These are phyloP conservation scores for Firmiana major DNA, from an alignment of 345 rosid species.

Conservation along the genomic window DNA sequence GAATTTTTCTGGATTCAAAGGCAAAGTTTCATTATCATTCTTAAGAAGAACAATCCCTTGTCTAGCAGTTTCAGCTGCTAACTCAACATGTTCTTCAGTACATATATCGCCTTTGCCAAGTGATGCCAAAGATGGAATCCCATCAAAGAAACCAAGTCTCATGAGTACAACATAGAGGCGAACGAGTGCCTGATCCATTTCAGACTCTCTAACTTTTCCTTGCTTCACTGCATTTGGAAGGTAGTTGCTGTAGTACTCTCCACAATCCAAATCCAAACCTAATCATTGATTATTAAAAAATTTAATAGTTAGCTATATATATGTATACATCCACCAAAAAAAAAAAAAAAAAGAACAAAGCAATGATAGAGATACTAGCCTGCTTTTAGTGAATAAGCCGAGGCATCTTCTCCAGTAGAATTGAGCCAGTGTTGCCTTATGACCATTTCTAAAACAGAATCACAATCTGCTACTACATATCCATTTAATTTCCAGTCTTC, in stretches of 20 bases:
- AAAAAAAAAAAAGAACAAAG: too few species aligned
- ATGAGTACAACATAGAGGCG: constrained; percentile 33
- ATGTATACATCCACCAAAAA: too few species aligned
- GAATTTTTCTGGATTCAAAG: constrained; percentile 6
- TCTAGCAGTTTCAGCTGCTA: constrained; percentile 42
- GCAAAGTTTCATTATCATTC: constrained; percentile 25
- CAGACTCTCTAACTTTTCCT: constrained; percentile 35
- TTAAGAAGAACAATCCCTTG: constrained; percentile 47
- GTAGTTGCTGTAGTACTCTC: constrained; percentile 22
- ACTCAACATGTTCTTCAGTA: constrained; percentile 15
- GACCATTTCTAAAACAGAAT: constrained; percentile 37
- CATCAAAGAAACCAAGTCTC: constrained; percentile 51
- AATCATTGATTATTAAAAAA: too few species aligned
- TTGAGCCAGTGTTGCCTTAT: constrained; percentile 26
- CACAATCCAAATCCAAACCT: constrained; percentile 51
- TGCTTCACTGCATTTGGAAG: constrained; percentile 19
- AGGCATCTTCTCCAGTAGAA: constrained; percentile 39
- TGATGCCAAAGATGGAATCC: constrained; percentile 15
- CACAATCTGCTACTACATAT: constrained; percentile 53
- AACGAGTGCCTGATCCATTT: constrained; percentile 29
- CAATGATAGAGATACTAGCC: background rate
- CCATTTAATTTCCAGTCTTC: constrained; percentile 55
- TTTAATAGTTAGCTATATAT: too few species aligned
- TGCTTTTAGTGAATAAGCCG: constrained; percentile 37
- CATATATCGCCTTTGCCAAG: constrained; percentile 35